These are phyloP conservation scores for Microbotryomycetes sp. DNA, from an alignment of 1,284 basidiomycete genomes.

Conservation along the genomic window DNA sequence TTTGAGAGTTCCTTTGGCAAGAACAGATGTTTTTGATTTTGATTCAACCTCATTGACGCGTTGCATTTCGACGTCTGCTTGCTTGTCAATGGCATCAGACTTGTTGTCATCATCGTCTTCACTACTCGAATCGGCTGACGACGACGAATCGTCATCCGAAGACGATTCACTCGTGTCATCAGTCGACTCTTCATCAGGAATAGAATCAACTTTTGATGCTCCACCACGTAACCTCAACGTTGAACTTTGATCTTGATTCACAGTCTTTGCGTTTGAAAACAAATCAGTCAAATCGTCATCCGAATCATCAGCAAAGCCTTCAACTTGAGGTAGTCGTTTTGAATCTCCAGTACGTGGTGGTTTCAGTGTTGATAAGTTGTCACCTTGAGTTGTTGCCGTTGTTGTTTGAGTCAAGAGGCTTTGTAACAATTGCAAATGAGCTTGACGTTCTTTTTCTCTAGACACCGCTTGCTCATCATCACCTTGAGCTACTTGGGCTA, in stretches of 20 bases:
- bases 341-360: not conserved
- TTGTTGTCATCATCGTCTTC: conserved; percentile 5
- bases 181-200: not conserved
- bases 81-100: not conserved
- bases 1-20: conserved; percentile 13
- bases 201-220: not conserved
- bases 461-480: conserved; percentile 9
- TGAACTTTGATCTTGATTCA: too few relatives aligned
- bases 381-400: not conserved
- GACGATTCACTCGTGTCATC: not conserved
- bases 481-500: conserved; percentile 11
- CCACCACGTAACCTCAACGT: conserved; percentile 17
- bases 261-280: conserved; percentile 4
- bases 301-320: conserved; percentile 22
- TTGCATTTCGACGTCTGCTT: not conserved
- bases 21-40: conserved; percentile 5
- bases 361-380: not conserved
- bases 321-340: conserved; percentile 9
- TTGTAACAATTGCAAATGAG: conserved; percentile 12
- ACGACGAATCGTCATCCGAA: too few relatives aligned
- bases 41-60: not conserved
- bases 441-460: conserved; percentile 10
- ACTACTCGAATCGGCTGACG: too few relatives aligned
- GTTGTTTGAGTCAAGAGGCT: conserved; percentile 1
- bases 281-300: conserved; percentile 6